Base-by-base conservation (phyloP, 257 asterid genomes). In the Knoxia roxburghii region DNA sequence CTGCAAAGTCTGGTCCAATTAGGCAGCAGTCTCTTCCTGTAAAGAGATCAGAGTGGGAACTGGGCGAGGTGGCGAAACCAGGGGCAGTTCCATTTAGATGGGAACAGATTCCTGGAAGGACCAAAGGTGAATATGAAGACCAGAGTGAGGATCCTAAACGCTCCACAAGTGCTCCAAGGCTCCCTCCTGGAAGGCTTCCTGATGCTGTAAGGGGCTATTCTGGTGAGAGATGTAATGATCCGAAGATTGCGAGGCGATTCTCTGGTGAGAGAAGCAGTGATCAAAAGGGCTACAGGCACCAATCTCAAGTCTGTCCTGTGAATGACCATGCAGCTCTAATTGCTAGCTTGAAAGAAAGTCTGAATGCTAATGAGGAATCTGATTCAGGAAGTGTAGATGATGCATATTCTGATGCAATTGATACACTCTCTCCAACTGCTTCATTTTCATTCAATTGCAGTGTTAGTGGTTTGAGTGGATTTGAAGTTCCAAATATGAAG, bases 61-160 rank as follows among this genome's bases (percentile, higher is more conserved):
- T 50, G 32, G 82, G 75, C 51, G 91, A 74, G 67, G 83, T 86
- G 49, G 74, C 95, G 1, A 91, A 87, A 68, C 95, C 98, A 37
- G 95, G 76, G 50, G 74, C 98, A 24, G 91, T 91, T 62, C 98
- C 98, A 2, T 91, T 91, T 73, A 62, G 79, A 58, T 92, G 98
- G 98, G 98, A 92, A 75, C 78, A 83, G 68, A 77, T 76, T 65
- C 98, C 98, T 6, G 98, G 98, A 27, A 80, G 83, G 69, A 83
- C 92, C 27, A 92, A 87, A 70, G 77, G 72, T 26, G 88, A 81
- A 40, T 53, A 35, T 37, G 83, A 78, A 61, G 74, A 71, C 57
- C 83, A 43, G 52, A 32, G 68, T 6, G 80, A 67, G 24, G 76
- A 77, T 15, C 84, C 84, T n/a, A 85, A 81, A 41, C 83, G 82